Base-by-base conservation (phyloP, 169 alveolate genomes). In the Eimeria necatrix region DNA sequence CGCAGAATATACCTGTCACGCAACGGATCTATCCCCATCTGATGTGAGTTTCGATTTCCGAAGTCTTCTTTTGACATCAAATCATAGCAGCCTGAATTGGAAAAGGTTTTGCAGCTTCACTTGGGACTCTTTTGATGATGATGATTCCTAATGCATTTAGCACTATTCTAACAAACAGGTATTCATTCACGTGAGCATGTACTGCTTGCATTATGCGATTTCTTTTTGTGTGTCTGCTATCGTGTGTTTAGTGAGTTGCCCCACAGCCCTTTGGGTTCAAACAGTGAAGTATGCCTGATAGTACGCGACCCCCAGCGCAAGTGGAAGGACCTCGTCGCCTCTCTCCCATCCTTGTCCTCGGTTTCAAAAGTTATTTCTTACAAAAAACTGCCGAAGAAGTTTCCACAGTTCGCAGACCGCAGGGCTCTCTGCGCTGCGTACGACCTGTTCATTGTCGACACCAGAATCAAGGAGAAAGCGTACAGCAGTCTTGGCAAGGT, bases 301-400 rank as follows among this genome's bases (percentile, higher is more conserved):
- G 97, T 96, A 3, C 88, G 84, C 12, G 97, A 96, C 71, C 97
- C 97, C 12, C 97, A 96, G 86, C 70, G 96, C 24, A 96, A 96
- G 95, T 96, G 97, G 97, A 96, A 96, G 64, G 97, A 96, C 46
- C 20, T 96, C 12, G 68, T 95, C 0, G 84, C 94, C 8, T 32
- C 86, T 5, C 41, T 18, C n/a, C 49, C 90, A 24, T 93, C 93
- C 10, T 83, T 81, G 8, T 64, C 76, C 16, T 71, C 78, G 20
- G 59, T 95, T 14, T 68, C 96, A 0, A 83, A 86, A 10, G 96
- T 96, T 18, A 93, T 96, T 20, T 94, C 97, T 22, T 81, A 93
- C 41, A 83, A 89, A 9, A 96, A 96, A 64, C 84, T 96, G 46
- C 64, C 85, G 18, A 95, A 94, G 95, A 96, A 96, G 48, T 96